phyloP scores from a whole-genome alignment of 352 stramenopile genomes.

The Albugo candida region DNA sequence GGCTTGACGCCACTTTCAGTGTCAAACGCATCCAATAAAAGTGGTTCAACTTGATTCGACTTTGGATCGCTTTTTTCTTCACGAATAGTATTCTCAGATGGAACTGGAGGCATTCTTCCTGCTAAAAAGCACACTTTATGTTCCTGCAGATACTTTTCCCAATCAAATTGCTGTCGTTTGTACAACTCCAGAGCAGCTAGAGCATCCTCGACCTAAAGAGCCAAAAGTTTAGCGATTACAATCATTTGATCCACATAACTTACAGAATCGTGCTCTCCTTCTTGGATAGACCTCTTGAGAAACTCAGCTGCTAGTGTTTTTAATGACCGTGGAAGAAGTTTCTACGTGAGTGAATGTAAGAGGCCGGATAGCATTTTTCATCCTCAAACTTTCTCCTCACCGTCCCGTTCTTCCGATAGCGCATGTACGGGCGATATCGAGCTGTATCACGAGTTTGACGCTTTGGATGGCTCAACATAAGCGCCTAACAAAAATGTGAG shows the following conservation, averaged over 20 bases:
- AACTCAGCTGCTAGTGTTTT: slow-evolving; percentile 58
- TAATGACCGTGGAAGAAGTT: slow-evolving; percentile 69
- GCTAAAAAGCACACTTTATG: slow-evolving; percentile 15
- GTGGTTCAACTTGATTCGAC: neutral
- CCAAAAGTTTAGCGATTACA: neutral
- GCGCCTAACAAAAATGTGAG: slow-evolving; percentile 8
- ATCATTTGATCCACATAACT: slow-evolving; percentile 3
- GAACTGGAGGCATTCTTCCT: neutral
- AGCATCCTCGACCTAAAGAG: slow-evolving; percentile 46
- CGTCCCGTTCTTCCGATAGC: slow-evolving; percentile 64
- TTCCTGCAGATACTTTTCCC: slow-evolving; percentile 67
- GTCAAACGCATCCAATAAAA: too few species aligned
- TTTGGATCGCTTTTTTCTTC: neutral
- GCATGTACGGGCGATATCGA: slow-evolving; percentile 70
- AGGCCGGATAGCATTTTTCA: neutral
- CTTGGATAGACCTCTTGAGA: slow-evolving; percentile 43
- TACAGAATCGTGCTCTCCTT: slow-evolving; percentile 76
- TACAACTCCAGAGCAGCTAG: slow-evolving; percentile 56
- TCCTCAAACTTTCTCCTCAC: slow-evolving; percentile 12
- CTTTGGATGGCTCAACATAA: slow-evolving; percentile 73
- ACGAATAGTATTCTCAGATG: slow-evolving; percentile 1
- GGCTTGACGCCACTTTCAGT: too few species aligned
- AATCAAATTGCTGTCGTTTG: slow-evolving; percentile 64
- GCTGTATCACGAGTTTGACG: slow-evolving; percentile 63
- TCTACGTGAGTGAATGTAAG: slow-evolving; percentile 16